A percentile compares a stretch with the other conserved stretches of the same genome.
These are phyloP conservation scores for Xylaria sp. DNA, from an alignment of 2,329 filamentous ascomycete genomes.

Conservation along the genomic window DNA sequence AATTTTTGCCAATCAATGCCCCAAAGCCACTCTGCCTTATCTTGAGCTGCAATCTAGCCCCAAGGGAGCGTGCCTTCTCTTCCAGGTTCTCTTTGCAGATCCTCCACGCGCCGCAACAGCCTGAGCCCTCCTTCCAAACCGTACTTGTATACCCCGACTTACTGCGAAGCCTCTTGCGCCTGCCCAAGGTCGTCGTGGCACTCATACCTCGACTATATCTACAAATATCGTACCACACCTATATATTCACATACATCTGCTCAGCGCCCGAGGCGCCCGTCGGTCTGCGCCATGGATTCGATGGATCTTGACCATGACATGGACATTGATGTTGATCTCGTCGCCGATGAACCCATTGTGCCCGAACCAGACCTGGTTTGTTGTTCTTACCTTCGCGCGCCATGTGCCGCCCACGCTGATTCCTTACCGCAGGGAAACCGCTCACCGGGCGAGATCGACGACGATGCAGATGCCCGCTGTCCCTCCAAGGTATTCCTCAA, in stretches of 20 bases:
- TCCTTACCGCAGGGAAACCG: constrained; percentile 47
- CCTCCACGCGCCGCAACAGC: background rate
- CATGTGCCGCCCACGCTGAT: constrained; percentile 34
- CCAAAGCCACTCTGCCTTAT: background rate
- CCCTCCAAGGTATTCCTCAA: constrained; percentile 82
- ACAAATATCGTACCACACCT: background rate
- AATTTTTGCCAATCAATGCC: background rate
- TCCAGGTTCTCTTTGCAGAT: background rate
- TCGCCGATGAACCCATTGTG: constrained; percentile 56
- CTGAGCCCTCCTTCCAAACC: background rate
- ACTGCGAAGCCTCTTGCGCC: background rate
- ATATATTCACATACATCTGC: background rate
- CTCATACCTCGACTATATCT: background rate
- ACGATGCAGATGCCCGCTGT: constrained; percentile 53
- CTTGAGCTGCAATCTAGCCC: background rate
- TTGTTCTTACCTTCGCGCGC: background rate
- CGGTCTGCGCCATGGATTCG: constrained; percentile 50
- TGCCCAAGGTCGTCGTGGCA: background rate
- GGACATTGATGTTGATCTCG: constrained; percentile 69
- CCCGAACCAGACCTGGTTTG: constrained; percentile 43
- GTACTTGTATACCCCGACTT: background rate
- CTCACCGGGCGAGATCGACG: constrained; percentile 44
- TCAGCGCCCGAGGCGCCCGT: constrained; percentile 15
- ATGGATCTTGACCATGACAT: constrained; percentile 81
- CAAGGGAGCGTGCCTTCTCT: background rate